A percentile compares a stretch with the other conserved stretches of the same genome.
phyloP scores from a whole-genome alignment of 2,329 filamentous ascomycete genomes.

The Amylocarpus encephaloides region DNA sequence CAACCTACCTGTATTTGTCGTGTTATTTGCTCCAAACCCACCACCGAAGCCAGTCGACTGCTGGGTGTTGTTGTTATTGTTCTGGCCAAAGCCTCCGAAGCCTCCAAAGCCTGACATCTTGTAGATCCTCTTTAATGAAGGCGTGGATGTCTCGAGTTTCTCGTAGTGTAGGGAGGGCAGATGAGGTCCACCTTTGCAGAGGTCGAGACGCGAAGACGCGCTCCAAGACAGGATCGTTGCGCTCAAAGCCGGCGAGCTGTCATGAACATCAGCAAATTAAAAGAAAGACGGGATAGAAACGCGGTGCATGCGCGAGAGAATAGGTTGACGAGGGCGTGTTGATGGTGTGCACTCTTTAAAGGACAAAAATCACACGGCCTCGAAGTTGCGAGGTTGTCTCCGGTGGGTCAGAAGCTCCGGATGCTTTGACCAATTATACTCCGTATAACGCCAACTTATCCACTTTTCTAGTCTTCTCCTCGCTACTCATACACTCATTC shows the following conservation, averaged over 20 bases:
- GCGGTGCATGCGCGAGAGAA: constrained; percentile 7
- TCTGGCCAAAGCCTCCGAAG: constrained; percentile 56
- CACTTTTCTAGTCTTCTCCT: too few species aligned
- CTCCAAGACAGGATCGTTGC: constrained; percentile 19
- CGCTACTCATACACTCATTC: too few species aligned
- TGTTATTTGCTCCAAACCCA: constrained; percentile 39
- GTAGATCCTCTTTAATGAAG: constrained; percentile 10
- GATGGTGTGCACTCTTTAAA: too few species aligned
- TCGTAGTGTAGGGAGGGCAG: constrained; percentile 11
- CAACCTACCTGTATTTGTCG: constrained; percentile 33
- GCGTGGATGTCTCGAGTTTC: constrained; percentile 2
- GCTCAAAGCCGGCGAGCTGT: constrained; percentile 21
- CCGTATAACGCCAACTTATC: too few species aligned
- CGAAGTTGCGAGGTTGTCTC: not conserved
- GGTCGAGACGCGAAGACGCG: constrained; percentile 23
- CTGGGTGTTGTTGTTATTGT: constrained; percentile 42
- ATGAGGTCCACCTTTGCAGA: constrained; percentile 9
- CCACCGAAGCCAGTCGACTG: constrained; percentile 46
- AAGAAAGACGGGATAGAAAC: constrained; percentile 21
- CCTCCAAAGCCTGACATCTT: constrained; percentile 43
- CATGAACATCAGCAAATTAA: constrained; percentile 27
- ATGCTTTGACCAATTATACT: not conserved
- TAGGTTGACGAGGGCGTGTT: constrained; percentile 10
- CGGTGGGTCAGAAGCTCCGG: not conserved
- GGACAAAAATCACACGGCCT: not conserved